Evolutionary conservation across 2,329 filamentous ascomycete genomes (phyloP).

Genomic region (Grosmannia clavigera): DNA sequence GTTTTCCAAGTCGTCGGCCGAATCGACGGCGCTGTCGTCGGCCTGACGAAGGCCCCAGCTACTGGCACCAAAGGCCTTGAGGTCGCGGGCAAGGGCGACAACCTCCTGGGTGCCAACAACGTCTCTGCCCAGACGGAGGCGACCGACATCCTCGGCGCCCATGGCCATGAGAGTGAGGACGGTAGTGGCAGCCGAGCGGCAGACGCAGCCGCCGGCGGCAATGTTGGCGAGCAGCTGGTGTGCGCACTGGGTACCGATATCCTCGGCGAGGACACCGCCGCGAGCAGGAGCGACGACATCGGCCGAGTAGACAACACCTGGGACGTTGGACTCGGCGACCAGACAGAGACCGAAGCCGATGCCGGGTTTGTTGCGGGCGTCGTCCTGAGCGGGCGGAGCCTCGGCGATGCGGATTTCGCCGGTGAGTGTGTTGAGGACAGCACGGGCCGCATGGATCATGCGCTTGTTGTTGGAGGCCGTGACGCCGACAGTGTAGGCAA

Average conservation of each 20-base stretch:
- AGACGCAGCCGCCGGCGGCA: slow-evolving; percentile 70
- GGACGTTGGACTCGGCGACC: slow-evolving; percentile 80
- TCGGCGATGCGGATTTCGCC: slow-evolving; percentile 82
- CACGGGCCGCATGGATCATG: slow-evolving; percentile 85
- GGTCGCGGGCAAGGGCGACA: slow-evolving; percentile 69
- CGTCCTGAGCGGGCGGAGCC: slow-evolving; percentile 34
- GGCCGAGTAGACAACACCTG: slow-evolving; percentile 73
- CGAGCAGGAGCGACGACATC: slow-evolving; percentile 64
- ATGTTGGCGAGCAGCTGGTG: slow-evolving; percentile 81
- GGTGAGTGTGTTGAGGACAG: slow-evolving; percentile 73
- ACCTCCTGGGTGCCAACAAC: slow-evolving; percentile 72
- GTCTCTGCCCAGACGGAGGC: slow-evolving; percentile 68
- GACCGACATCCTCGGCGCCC: slow-evolving; percentile 90
- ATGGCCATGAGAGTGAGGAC: slow-evolving; percentile 90
- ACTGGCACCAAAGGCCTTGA: slow-evolving; percentile 78
- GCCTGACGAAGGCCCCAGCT: slow-evolving; percentile 82
- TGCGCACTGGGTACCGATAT: slow-evolving; percentile 78
- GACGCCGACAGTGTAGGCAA: slow-evolving; percentile 87
- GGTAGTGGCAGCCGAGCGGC: slow-evolving; percentile 56
- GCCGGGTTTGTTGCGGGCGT: slow-evolving; percentile 54
- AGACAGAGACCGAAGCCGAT: slow-evolving; percentile 86
- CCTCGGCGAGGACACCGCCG: slow-evolving; percentile 78
- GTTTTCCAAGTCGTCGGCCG: slow-evolving; percentile 39
- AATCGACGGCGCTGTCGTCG: slow-evolving; percentile 34
- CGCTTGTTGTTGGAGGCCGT: slow-evolving; percentile 85